phyloP scores from a whole-genome alignment of 2,329 filamentous ascomycete genomes.

The Fusarium sp. region DNA sequence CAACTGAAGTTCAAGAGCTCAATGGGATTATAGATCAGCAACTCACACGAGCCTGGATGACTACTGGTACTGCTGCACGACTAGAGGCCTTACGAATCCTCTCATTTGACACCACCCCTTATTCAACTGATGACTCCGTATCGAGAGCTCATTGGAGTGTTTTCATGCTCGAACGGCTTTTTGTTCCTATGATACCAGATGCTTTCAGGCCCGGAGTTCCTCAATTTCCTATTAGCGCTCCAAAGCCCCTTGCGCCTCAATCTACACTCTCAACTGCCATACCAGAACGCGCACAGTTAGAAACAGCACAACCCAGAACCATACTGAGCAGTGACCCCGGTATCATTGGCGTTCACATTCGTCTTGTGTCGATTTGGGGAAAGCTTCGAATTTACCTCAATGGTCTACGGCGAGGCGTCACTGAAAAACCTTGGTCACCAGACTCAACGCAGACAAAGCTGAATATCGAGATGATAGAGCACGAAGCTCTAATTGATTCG shows the following conservation, averaged over 20 bases:
- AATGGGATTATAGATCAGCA: background rate
- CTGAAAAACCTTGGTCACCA: background rate
- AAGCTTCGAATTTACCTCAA: background rate
- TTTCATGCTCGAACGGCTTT: background rate
- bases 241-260: background rate
- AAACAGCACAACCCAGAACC: background rate
- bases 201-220: background rate
- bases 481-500: background rate
- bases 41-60: background rate
- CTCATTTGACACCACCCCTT: accelerated
- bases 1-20: accelerated
- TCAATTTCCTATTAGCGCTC: accelerated
- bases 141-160: background rate
- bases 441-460: background rate
- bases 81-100: background rate
- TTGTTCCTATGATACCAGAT: background rate
- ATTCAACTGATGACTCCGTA: background rate
- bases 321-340: background rate
- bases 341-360: background rate
- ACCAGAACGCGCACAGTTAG: background rate
- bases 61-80: background rate
- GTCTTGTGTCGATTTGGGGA: background rate
- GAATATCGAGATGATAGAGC: background rate
- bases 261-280: background rate
- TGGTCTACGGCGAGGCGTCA: background rate